Evolutionary conservation across 371 early-diverging fungal genomes (phyloP).

Genomic region (Mucor piriformis): DNA sequence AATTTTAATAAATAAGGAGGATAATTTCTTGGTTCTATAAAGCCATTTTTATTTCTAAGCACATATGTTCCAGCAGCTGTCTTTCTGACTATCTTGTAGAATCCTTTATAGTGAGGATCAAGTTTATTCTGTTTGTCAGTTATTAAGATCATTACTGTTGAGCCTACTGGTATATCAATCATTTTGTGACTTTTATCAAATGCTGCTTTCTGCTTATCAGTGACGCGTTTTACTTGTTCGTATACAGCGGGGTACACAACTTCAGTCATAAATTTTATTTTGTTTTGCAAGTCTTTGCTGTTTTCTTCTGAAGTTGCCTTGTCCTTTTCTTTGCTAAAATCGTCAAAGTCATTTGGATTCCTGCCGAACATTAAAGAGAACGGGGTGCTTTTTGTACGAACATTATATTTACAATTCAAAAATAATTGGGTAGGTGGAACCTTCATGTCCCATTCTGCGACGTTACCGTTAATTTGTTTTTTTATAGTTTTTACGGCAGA

Average conservation of each 20-base stretch:
- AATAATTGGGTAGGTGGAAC: conserved; percentile 26
- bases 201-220: conserved; percentile 1
- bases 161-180: conserved; percentile 8
- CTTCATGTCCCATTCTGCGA: conserved; percentile 24
- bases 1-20: conserved; percentile 15
- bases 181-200: conserved; percentile 10
- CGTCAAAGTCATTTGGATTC: neutral
- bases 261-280: conserved; percentile 20
- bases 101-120: conserved; percentile 11
- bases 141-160: conserved; percentile 10
- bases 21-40: conserved; percentile 10
- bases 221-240: neutral
- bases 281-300: conserved; percentile 7
- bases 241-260: conserved; percentile 28
- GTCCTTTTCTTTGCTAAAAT: neutral
- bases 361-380: conserved; percentile 22
- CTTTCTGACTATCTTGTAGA: conserved; percentile 18
- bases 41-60: conserved; percentile 8
- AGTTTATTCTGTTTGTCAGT: conserved; percentile 10
- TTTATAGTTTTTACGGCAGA: conserved; percentile 15
- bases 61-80: conserved; percentile 22
- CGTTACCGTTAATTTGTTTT: conserved; percentile 17
- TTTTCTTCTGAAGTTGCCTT: neutral
- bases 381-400: conserved; percentile 7
- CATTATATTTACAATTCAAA: conserved; percentile 15